Base-by-base conservation (phyloP, 495 filamentous ascomycete genomes). In the Astrothelium macrocarpum region DNA sequence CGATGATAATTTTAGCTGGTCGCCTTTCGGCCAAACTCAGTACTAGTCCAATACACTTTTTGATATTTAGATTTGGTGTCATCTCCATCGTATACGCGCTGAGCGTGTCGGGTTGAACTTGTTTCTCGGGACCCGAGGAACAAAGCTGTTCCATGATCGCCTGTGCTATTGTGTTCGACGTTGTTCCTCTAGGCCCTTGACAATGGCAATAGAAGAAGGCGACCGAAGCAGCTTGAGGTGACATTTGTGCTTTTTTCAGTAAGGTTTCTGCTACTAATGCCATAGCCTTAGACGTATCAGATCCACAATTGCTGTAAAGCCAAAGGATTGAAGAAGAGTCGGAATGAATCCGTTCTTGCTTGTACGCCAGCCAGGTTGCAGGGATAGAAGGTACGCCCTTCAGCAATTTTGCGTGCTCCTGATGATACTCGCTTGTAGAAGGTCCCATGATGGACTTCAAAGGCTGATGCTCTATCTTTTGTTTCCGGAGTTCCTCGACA, bases 151-250 rank as follows among this genome's bases (percentile, higher is more conserved):
- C 68, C 1, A 77, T 71, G 56, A 74, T 68, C 59, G 74, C 77
- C 32, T 68, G 70, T n/a, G 78, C 67, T 23, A 79, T 63, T 0
- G 64, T 71, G 2, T 71, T 59, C 23, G 77, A 71, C 12, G 77
- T 28, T 20, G 64, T 59, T 3, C 75, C 71, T 20, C 66, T 61
- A 12, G 61, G 53, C 61, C 75, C 74, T 29, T 74, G 71, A 14
- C 71, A 64, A 53, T 73, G 66, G 62, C 77, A 79, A 61, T 79
- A 79, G 67, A 79, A 79, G 59, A 72, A 78, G 0, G 77, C 76
- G 65, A 77, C 73, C 0, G 72, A 74, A 56, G 73, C 68, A 39
- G 68, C 39, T 69, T 71, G 1, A 62, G 62, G n/a, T 46, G 60
- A 32, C 25, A 4, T 56, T 11, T 63, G 42, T 34, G 62, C 46